Evolutionary conservation across 208 protist genomes (phyloP).

Genomic region (Leishmania major): DNA sequence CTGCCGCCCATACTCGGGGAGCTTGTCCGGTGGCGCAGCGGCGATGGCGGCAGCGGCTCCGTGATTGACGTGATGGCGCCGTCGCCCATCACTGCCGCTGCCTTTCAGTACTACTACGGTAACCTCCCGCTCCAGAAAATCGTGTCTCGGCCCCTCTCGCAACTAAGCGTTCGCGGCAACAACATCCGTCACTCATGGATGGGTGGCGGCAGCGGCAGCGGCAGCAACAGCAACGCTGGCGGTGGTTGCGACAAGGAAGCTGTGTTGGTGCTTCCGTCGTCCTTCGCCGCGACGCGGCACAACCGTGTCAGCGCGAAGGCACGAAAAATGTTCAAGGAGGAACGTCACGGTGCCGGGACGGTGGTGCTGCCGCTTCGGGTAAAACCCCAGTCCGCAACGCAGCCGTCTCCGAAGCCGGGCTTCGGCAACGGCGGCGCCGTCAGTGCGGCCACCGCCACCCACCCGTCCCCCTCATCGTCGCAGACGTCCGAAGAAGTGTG

Average conservation of each 20-base stretch:
- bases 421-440: background rate
- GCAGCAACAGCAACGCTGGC: background rate
- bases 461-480: background rate
- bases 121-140: background rate
- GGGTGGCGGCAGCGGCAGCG: background rate
- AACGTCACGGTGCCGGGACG: constrained; percentile 33
- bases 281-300: constrained; percentile 40
- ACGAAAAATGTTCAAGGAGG: constrained; percentile 52
- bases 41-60: constrained; percentile 10
- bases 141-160: background rate
- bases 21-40: constrained; percentile 58
- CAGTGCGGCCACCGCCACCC: background rate
- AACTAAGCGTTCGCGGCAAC: background rate
- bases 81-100: constrained; percentile 19
- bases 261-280: constrained; percentile 10
- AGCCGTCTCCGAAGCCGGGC: background rate
- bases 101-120: constrained; percentile 31
- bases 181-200: background rate
- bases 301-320: constrained; percentile 46
- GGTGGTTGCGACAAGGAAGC: background rate
- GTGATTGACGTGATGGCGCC: constrained; percentile 6
- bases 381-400: background rate
- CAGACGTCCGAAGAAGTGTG: background rate
- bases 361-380: constrained; percentile 42
- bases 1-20: constrained; percentile 53